These are phyloP conservation scores for Pythium rhizo-oryzae DNA, from an alignment of 352 stramenopile genomes.

Conservation along the genomic window DNA sequence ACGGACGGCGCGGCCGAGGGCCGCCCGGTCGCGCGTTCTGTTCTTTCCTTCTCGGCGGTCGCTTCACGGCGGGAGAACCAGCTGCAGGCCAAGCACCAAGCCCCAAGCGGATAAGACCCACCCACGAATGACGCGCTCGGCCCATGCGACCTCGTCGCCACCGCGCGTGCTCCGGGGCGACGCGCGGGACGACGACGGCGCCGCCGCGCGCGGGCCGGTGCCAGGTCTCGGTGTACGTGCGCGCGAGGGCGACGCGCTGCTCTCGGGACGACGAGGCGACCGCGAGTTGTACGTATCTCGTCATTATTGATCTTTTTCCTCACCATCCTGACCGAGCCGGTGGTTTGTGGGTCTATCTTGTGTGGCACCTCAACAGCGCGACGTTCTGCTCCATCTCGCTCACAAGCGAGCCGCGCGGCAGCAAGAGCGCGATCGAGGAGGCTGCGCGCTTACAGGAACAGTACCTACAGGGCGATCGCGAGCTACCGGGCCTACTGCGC, in stretches of 20 bases:
- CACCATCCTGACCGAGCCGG: not conserved
- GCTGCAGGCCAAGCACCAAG: too few species aligned
- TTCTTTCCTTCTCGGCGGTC: too few species aligned
- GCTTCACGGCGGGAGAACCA: too few species aligned
- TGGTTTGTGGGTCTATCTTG: not conserved
- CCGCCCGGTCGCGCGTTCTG: too few species aligned
- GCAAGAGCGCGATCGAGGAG: conserved; percentile 44
- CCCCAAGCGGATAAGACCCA: not conserved
- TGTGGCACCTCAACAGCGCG: conserved; percentile 22
- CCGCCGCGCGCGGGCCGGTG: not conserved
- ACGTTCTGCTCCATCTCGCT: conserved; percentile 71
- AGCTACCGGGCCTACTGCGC: conserved; percentile 15
- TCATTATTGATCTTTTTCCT: not conserved
- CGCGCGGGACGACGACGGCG: not conserved
- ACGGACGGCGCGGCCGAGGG: not conserved
- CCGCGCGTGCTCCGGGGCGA: conserved; percentile 19
- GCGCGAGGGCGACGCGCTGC: conserved; percentile 24
- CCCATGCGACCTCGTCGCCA: conserved; percentile 25
- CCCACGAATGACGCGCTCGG: conserved; percentile 18
- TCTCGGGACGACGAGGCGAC: conserved; percentile 8
- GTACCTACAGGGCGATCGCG: conserved; percentile 22
- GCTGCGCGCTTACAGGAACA: conserved; percentile 33
- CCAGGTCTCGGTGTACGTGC: not conserved
- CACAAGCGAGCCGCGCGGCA: conserved; percentile 48
- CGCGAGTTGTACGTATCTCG: conserved; percentile 23